Conservation (phyloP, 768 basidiomycete genomes). For the Boletus rubescentipes region DNA sequence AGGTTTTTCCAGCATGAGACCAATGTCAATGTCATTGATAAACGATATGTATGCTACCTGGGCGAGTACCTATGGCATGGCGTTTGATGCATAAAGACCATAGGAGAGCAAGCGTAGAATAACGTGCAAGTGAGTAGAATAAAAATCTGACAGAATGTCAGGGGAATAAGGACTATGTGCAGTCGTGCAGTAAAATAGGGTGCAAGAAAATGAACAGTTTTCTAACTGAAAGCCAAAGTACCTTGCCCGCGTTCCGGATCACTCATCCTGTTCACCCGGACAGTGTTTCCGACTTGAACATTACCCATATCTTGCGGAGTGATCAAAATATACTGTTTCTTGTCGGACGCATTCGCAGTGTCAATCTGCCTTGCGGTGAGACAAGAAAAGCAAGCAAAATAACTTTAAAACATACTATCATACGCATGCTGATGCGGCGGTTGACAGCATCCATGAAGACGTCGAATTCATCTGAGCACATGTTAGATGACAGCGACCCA, state of each 20-base stretch:
- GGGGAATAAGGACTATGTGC: not conserved
- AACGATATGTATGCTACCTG: not conserved
- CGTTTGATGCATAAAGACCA: not conserved
- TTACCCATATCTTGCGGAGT: slow-evolving; percentile 93
- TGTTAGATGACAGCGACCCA: slow-evolving; percentile 10
- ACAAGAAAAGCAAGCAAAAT: not conserved
- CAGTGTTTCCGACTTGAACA: slow-evolving; percentile 62
- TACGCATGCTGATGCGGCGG: slow-evolving; percentile 89
- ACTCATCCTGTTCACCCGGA: slow-evolving; percentile 74
- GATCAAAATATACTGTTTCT: slow-evolving; percentile 93
- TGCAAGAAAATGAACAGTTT: not conserved
- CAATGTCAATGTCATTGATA: not conserved
- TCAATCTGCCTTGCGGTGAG: slow-evolving; percentile 58
- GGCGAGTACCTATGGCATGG: not conserved
- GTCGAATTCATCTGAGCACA: slow-evolving; percentile 83
- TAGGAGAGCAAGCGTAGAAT: not conserved
- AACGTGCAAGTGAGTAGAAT: slow-evolving; percentile 6
- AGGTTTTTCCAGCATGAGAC: not conserved
- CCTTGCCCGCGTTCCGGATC: slow-evolving; percentile 75
- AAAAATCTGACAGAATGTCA: slow-evolving; percentile 3
- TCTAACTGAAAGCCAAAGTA: slow-evolving; percentile 36
- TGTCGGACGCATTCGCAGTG: slow-evolving; percentile 81
- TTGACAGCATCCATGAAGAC: slow-evolving; percentile 97
- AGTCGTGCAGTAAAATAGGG: slow-evolving; percentile 2
- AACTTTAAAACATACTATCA: slow-evolving; percentile 64